Percentiles rank a stretch among this genome's conserved stretches.
phyloP scores from a whole-genome alignment of 805 yeast genomes.

The Kurtzmaniella fragi region DNA sequence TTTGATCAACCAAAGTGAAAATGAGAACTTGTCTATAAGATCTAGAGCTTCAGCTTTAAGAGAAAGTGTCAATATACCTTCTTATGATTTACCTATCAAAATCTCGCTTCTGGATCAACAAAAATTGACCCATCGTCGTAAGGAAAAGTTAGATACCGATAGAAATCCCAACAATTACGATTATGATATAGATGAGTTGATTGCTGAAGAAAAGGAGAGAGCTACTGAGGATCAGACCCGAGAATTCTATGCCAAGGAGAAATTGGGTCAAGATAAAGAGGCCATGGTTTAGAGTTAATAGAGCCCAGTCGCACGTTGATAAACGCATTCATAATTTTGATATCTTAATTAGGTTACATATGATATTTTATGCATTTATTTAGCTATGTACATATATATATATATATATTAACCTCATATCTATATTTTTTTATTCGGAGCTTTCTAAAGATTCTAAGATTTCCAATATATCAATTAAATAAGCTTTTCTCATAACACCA shows the following conservation, averaged over 20 bases:
- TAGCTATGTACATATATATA: too few relatives aligned
- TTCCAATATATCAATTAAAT: conserved; percentile 16
- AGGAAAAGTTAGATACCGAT: conserved; percentile 31
- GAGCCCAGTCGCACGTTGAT: too few relatives aligned
- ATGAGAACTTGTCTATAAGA: conserved; percentile 6
- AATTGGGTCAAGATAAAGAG: conserved; percentile 5
- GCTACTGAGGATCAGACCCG: conserved; percentile 10
- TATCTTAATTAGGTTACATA: too few relatives aligned
- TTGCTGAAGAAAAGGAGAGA: conserved; percentile 27
- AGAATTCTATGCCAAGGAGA: conserved; percentile 3
- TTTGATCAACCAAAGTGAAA: conserved; percentile 6
- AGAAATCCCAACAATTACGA: conserved; percentile 37
- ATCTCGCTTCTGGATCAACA: conserved; percentile 22
- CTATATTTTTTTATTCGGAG: too few relatives aligned
- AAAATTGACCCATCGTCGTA: conserved; percentile 21
- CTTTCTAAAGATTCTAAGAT: too few relatives aligned
- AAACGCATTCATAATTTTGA: too few relatives aligned
- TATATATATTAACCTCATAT: too few relatives aligned
- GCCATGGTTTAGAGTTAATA: conserved; percentile 4
- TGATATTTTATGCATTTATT: too few relatives aligned
- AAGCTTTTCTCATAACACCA: conserved; percentile 16
- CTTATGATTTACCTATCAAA: conserved; percentile 33
- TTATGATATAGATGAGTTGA: conserved; percentile 40
- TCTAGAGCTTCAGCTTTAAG: conserved; percentile 19
- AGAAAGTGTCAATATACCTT: conserved; percentile 26